Evolutionary conservation across 2,329 filamentous ascomycete species (phyloP), one percentile per base, ranked within the genome.

Genomic region (Trichoderma aggressivum): DNA sequence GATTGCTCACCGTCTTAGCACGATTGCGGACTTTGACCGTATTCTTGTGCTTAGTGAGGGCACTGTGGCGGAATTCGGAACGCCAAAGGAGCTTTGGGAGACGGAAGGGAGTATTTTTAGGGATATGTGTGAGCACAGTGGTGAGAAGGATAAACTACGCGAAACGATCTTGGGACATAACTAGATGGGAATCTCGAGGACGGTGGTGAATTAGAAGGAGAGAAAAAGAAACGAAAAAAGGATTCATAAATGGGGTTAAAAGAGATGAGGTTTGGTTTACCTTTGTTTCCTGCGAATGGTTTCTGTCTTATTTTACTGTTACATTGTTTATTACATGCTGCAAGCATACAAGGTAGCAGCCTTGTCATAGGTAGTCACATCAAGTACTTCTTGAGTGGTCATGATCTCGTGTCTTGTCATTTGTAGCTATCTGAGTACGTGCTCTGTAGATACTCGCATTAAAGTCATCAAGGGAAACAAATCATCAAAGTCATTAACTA

Each of bases 1-100:
- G 21, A 94, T 94, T 78, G 92, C 92, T 2, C 92, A 94, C 77
- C 86, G 92, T 2, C 82, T 94, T 63, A 92, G 90, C 78, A 94
- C 92, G 0, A 92, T 94, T 80, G 90, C 89, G 4, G 91, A 93
- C 79, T 93, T 93, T 77, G 91, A 94, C 78, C 86, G 88, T 72
- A 91, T 94, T 71, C 82, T 94, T 12, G 91, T 94, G 7, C 82
- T 94, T 73, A 88, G 87, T 70, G 90, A 91, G 39, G 91, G 92
- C 0, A 81, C 80, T 56, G 90, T 90, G 0, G 87, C 88, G 18
- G 92, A 94, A 81, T 92, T 87, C 79, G 91, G 90, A 4, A 84
- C 82, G 7, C 91, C 91, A 2, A 82, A 78, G 74, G 88, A 91
- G 76, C 80, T 94, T 70, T 88, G 91, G 85, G 82, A 83, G 65